phyloP scores from a whole-genome alignment of 164 flowering plant species.

The Nymphaea thermarum region DNA sequence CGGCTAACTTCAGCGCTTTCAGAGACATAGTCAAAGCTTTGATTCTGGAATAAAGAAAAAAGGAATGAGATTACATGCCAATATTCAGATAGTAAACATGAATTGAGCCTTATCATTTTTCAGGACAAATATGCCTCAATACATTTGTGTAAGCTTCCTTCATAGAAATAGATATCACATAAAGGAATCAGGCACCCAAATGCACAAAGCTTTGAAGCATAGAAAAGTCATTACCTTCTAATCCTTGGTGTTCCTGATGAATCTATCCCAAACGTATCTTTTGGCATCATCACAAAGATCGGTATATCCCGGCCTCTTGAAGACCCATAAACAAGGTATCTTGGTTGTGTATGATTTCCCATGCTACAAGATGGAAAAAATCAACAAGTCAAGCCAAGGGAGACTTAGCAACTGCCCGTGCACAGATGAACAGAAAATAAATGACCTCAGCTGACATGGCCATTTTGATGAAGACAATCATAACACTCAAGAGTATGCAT shows the following conservation, averaged over 20 bases:
- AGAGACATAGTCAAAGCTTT: conserved; percentile 40
- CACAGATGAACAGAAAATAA: too few species aligned
- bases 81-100: neutral
- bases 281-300: conserved; percentile 47
- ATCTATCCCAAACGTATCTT: conserved; percentile 32
- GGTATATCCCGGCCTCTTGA: conserved; percentile 32
- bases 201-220: neutral
- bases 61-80: conserved; percentile 1
- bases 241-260: conserved; percentile 32
- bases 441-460: too few species aligned
- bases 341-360: conserved; percentile 35
- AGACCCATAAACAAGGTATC: conserved; percentile 22
- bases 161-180: neutral
- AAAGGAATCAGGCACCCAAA: neutral
- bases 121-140: neutral
- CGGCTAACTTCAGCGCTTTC: conserved; percentile 57
- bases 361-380: conserved; percentile 20
- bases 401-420: too few species aligned
- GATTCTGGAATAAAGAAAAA: conserved; percentile 20
- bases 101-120: neutral
- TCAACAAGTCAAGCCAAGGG: conserved; percentile 1
- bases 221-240: conserved; percentile 19
- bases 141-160: neutral
- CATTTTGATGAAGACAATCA: too few species aligned
- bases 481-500: too few species aligned